A percentile compares a stretch with the other conserved stretches of the same genome.
Conservation (phyloP, 306 rosid genomes). For the Biancaea sappan region DNA sequence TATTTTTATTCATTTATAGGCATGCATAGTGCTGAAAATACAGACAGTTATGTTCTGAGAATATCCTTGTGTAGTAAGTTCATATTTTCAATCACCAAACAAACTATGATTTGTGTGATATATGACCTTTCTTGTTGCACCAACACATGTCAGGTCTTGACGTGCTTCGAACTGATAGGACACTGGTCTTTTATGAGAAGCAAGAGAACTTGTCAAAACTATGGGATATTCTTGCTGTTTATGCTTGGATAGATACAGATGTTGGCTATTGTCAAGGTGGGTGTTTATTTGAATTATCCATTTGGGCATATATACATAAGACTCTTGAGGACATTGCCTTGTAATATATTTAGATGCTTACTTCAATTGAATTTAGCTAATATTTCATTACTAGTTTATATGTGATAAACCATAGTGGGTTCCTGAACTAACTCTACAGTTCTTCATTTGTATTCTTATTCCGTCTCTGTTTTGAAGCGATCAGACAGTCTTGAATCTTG, state of each 20-base stretch:
- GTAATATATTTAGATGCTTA: background rate
- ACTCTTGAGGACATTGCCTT: background rate
- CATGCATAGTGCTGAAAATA: background rate
- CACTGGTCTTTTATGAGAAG: conserved; percentile 83
- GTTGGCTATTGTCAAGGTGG: conserved; percentile 97
- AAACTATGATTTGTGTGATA: background rate
- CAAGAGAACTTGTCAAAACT: conserved; percentile 82
- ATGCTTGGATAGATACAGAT: conserved; percentile 87
- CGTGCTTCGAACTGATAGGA: conserved; percentile 91
- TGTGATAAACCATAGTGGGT: background rate
- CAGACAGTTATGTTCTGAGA: background rate
- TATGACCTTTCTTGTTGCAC: background rate
- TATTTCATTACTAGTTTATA: background rate
- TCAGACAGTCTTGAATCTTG: background rate
- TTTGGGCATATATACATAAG: background rate
- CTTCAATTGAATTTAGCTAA: background rate
- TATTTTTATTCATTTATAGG: background rate
- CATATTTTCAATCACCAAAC: background rate
- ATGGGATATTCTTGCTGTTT: conserved; percentile 95
- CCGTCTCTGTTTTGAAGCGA: background rate
- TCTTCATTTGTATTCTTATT: background rate
- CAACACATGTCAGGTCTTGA: conserved; percentile 71
- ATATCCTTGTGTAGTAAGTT: background rate
- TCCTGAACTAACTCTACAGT: background rate
- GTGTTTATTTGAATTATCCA: conserved; percentile 29